Evolutionary conservation across 106 monocot genomes (phyloP).

Genomic region (Triglochin maritima): DNA sequence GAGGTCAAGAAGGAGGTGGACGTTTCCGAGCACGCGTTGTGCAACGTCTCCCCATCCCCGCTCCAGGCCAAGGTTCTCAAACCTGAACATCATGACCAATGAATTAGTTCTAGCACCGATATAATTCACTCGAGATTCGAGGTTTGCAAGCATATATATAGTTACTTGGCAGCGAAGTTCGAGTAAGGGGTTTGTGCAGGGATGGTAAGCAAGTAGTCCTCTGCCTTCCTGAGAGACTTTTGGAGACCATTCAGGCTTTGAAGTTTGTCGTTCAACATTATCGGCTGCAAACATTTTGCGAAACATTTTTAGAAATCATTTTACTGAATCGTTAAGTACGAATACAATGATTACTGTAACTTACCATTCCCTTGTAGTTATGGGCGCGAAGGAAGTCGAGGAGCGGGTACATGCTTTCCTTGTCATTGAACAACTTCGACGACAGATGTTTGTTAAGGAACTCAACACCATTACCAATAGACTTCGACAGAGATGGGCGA

Average conservation of each 20-base stretch:
- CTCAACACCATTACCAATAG: constrained; percentile 65
- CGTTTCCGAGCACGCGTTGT: constrained; percentile 30
- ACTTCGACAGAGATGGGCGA: constrained; percentile 50
- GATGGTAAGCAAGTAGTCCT: constrained; percentile 36
- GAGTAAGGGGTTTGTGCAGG: constrained; percentile 54
- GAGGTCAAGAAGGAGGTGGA: constrained; percentile 63
- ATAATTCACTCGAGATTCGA: neutral
- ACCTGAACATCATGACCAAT: constrained; percentile 10
- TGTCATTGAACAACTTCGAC: constrained; percentile 67
- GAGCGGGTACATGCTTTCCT: constrained; percentile 49
- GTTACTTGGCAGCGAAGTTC: constrained; percentile 44
- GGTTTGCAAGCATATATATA: neutral
- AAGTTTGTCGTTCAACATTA: constrained; percentile 72
- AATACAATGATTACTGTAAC: neutral
- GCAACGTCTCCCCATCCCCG: constrained; percentile 77
- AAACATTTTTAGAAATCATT: neutral
- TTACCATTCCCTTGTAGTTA: constrained; percentile 61
- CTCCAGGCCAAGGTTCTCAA: constrained; percentile 58
- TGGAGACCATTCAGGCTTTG: constrained; percentile 47
- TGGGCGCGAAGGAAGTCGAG: constrained; percentile 48
- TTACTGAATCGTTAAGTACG: neutral
- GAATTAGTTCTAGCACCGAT: neutral
- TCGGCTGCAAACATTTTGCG: constrained; percentile 17
- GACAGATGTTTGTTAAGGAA: constrained; percentile 74
- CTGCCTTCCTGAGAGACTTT: constrained; percentile 55